Evolutionary conservation across 371 early-diverging fungal genomes (phyloP).

Genomic region (Apophysomyces trapeziformis): DNA sequence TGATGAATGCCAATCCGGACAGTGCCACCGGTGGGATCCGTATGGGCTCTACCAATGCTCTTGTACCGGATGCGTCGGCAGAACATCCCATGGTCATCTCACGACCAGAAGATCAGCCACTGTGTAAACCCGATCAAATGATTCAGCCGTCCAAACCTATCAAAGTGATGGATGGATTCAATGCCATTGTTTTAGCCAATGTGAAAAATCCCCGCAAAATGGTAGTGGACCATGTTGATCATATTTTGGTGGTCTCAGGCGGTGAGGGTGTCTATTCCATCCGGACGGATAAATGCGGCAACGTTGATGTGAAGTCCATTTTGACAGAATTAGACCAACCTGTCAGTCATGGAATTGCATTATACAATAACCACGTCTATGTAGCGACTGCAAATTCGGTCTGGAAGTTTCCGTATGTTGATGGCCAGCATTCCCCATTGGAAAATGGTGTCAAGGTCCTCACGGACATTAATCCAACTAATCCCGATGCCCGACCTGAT

Average conservation of each 20-base stretch:
- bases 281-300: constrained; percentile 51
- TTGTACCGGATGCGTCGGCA: constrained; percentile 47
- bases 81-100: constrained; percentile 45
- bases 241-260: constrained; percentile 40
- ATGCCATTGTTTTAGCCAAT: constrained; percentile 31
- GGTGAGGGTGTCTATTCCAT: constrained; percentile 36
- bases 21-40: constrained; percentile 31
- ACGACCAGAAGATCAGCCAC: constrained; percentile 37
- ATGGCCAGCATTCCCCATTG: constrained; percentile 45
- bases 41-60: constrained; percentile 26
- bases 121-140: constrained; percentile 33
- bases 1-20: constrained; percentile 10
- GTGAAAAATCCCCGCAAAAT: constrained; percentile 39
- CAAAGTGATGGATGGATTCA: constrained; percentile 41
- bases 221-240: constrained; percentile 41
- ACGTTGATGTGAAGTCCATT: constrained; percentile 27
- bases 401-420: constrained; percentile 43
- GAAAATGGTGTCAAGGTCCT: constrained; percentile 30
- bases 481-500: constrained; percentile 25
- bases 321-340: constrained; percentile 15
- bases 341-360: constrained; percentile 31
- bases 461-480: constrained; percentile 27
- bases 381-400: constrained; percentile 37
- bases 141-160: constrained; percentile 27
- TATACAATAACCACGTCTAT: constrained; percentile 32